Percentiles rank a stretch among this genome's conserved stretches.
phyloP scores from a whole-genome alignment of 805 yeast species.

The Scheffersomyces coipomensis region DNA sequence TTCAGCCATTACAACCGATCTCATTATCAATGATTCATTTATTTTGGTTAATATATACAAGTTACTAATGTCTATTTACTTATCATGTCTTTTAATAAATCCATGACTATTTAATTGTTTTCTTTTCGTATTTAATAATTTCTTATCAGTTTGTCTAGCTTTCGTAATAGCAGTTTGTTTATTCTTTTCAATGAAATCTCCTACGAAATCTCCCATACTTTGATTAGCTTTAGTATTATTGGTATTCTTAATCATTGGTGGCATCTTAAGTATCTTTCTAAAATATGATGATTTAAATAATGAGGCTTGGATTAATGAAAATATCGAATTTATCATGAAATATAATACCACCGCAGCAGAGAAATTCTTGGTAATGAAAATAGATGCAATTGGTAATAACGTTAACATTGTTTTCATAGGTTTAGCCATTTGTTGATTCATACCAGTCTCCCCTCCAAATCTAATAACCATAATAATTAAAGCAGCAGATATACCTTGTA shows the following conservation, averaged over 20 bases:
- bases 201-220: constrained; percentile 37
- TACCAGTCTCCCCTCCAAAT: constrained; percentile 89
- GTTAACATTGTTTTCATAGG: constrained; percentile 68
- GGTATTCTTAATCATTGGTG: constrained; percentile 56
- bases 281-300: constrained; percentile 58
- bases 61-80: too few species aligned
- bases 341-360: constrained; percentile 85
- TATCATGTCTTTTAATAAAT: constrained; percentile 39
- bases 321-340: constrained; percentile 76
- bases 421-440: constrained; percentile 52
- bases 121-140: constrained; percentile 37
- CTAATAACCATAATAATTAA: constrained; percentile 72
- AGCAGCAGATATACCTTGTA: constrained; percentile 79
- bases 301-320: constrained; percentile 70
- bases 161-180: constrained; percentile 31
- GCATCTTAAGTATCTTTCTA: constrained; percentile 56
- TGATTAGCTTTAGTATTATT: constrained; percentile 28
- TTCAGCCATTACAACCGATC: too few species aligned
- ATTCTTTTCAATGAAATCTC: constrained; percentile 27
- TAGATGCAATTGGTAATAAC: constrained; percentile 74
- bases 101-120: constrained; percentile 26
- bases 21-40: too few species aligned
- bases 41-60: too few species aligned
- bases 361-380: constrained; percentile 84
- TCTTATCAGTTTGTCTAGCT: constrained; percentile 33